Conservation (phyloP, 345 rosid species). For the Gossypium herbaceum region DNA sequence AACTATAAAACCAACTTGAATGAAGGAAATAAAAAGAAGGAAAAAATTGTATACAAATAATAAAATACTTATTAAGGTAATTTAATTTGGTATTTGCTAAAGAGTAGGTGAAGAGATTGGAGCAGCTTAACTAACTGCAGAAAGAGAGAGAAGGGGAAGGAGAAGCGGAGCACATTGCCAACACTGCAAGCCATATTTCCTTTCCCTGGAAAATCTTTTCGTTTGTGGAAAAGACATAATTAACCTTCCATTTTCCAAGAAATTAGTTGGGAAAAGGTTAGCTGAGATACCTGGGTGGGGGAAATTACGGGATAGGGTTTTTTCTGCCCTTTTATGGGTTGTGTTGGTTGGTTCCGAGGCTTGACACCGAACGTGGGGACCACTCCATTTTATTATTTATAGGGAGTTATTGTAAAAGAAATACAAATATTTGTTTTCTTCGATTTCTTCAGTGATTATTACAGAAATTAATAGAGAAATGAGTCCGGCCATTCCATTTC, state of each 20-base stretch:
- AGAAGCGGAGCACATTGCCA: conserved; percentile 50
- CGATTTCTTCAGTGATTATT: too few species aligned
- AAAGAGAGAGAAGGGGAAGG: conserved; percentile 25
- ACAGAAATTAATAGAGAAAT: not conserved
- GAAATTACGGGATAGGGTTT: not conserved
- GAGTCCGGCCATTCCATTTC: not conserved
- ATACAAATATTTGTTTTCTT: too few species aligned
- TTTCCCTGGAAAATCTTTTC: not conserved
- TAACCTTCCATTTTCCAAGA: not conserved
- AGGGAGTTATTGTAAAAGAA: too few species aligned
- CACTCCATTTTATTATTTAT: not conserved
- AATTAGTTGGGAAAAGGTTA: not conserved
- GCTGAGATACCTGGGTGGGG: not conserved
- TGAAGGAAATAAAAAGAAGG: conserved; percentile 12
- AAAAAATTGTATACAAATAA: not conserved
- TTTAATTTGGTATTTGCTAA: not conserved
- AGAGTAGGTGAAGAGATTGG: conserved; percentile 54
- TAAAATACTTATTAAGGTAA: not conserved
- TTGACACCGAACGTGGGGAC: not conserved
- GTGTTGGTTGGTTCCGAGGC: not conserved
- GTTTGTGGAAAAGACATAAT: not conserved
- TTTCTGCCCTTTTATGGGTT: not conserved
- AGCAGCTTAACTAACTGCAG: conserved; percentile 71
- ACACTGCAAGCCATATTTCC: conserved; percentile 64
- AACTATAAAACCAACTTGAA: not conserved